Evolutionary conservation across 106 monocot genomes (phyloP), one percentile per base, ranked within the genome.

Genomic region (Allium sativum): DNA sequence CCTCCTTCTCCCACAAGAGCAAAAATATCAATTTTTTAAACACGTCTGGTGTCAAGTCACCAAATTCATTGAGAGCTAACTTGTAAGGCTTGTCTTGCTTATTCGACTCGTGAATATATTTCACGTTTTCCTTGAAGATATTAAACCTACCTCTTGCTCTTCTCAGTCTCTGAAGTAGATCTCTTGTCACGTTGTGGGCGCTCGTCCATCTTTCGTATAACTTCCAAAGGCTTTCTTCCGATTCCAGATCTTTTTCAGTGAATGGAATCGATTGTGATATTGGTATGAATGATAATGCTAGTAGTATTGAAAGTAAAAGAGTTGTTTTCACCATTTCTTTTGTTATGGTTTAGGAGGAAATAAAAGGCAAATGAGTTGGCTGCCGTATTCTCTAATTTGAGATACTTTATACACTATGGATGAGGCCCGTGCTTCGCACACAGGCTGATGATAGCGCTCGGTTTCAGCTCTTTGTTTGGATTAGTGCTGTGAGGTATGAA

Each of bases 141-240:
- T 84, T 65, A 68, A 89, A n/a, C n/a, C n/a, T n/a, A 89, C 64
- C 73, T 63, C 67, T 51, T 66, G 16, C 42, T 10, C 65, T 84
- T 78, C 76, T 84, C 89, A 9, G 22, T n/a, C n/a, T 58, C 53
- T 66, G 75, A 65, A 76, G 74, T 10, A 69, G 75, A 65, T 79
- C 76, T 10, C 84, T 42, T 0, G 75, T 21, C 59, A 84, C 65
- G 0, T 67, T 56, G 76, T 89, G 78, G 73, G 76, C 76, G 53
- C 60, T 71, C 59, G 70, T 56, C 89, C 84, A 89, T 57, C 76
- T 52, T 78, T 84, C 81, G 55, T 78, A 89, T 43, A 84, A 56
- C 56, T 58, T 51, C 77, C 81, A 81, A 4, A 89, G 67, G 68
- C 73, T 81, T 21, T 89, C 78, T 31, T 89, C 79, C 4, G 84